Conservation (phyloP, 78 protist genomes). For the Tieghemostelium lacteum region DNA sequence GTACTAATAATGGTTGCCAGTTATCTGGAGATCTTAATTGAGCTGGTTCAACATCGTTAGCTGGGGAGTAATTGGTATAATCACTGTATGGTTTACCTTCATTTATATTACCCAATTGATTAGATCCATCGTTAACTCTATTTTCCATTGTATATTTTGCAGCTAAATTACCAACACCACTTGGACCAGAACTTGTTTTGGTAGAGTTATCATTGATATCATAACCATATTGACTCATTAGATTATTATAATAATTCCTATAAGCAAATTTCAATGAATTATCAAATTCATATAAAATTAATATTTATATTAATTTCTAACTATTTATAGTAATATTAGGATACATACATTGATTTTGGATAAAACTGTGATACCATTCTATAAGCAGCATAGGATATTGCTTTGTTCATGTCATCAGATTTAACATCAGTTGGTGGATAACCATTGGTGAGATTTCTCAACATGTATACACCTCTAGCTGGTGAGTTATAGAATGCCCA, state of each 20-base stretch:
- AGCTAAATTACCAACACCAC: slow-evolving; percentile 40
- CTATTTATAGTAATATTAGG: not conserved
- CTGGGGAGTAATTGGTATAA: slow-evolving; percentile 29
- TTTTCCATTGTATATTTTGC: slow-evolving; percentile 7
- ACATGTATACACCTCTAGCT: slow-evolving; percentile 13
- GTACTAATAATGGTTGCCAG: slow-evolving; percentile 50
- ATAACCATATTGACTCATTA: slow-evolving; percentile 20
- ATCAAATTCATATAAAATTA: not conserved
- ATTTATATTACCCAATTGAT: slow-evolving; percentile 6
- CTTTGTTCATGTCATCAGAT: not conserved
- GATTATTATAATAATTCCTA: not conserved
- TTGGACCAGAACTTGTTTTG: no score
- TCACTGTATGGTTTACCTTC: slow-evolving; percentile 25
- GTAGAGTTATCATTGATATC: slow-evolving; percentile 2
- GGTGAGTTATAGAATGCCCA: slow-evolving; percentile 13
- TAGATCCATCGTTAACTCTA: slow-evolving; percentile 47
- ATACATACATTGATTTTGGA: slow-evolving; percentile 21
- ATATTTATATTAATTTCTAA: not conserved
- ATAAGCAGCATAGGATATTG: slow-evolving; percentile 47
- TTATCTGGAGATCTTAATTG: slow-evolving; percentile 12
- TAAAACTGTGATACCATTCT: not conserved
- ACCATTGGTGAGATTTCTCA: not conserved
- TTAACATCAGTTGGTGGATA: not conserved
- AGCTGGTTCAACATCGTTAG: slow-evolving; percentile 32
- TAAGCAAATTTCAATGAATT: not conserved